phyloP scores from a whole-genome alignment of 306 rosid genomes.

The Quillaja saponaria region DNA sequence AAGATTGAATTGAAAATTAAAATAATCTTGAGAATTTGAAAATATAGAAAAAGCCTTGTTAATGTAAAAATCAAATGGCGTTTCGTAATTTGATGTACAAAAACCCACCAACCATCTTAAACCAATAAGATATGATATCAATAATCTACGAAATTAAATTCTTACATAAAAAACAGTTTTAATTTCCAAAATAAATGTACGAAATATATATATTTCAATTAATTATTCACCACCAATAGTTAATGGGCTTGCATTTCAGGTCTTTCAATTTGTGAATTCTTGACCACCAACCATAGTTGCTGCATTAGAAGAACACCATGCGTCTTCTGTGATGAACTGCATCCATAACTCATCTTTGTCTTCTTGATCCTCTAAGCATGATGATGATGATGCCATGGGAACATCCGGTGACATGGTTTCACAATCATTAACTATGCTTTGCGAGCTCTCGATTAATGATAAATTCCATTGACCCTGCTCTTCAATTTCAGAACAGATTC shows the following conservation, averaged over 20 bases:
- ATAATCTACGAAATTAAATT: constrained; percentile 38
- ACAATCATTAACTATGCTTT: constrained; percentile 56
- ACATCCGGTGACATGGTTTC: constrained; percentile 83
- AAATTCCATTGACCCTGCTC: constrained; percentile 70
- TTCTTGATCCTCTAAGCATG: constrained; percentile 76
- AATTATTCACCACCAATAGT: constrained; percentile 71
- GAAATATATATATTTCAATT: constrained; percentile 28
- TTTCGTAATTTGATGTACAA: constrained; percentile 43
- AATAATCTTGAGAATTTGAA: too few relatives aligned
- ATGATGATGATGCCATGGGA: constrained; percentile 66
- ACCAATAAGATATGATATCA: not conserved
- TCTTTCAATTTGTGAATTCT: constrained; percentile 38
- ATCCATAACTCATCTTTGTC: constrained; percentile 97
- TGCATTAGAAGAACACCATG: constrained; percentile 76
- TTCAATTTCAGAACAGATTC: constrained; percentile 82
- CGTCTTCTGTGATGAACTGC: constrained; percentile 93
- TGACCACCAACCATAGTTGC: constrained; percentile 44
- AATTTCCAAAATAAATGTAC: constrained; percentile 23
- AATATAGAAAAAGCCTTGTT: constrained; percentile 44
- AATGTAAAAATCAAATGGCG: constrained; percentile 48
- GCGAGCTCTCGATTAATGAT: constrained; percentile 55
- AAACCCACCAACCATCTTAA: constrained; percentile 28
- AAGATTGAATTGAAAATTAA: too few relatives aligned
- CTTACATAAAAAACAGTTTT: constrained; percentile 38
- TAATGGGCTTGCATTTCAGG: too few relatives aligned